A percentile compares a stretch with the other conserved stretches of the same genome.
These are phyloP conservation scores for Arthrinium puccinioides DNA, from an alignment of 2,329 filamentous ascomycete genomes.

Conservation along the genomic window DNA sequence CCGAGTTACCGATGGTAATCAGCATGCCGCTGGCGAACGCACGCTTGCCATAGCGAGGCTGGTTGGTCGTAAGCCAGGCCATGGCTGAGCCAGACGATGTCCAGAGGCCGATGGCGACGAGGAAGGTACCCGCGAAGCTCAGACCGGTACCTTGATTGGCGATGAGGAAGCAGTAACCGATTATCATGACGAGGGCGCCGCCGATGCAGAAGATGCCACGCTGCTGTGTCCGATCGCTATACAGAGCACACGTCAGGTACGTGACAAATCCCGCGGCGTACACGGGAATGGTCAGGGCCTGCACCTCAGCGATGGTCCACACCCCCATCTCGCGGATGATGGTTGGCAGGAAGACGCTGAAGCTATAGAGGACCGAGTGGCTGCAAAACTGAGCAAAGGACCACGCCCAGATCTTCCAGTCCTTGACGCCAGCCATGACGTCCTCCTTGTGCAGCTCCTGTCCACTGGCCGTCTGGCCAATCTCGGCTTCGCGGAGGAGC, in stretches of 20 bases:
- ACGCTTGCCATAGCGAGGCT: slow-evolving; percentile 58
- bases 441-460: slow-evolving; percentile 36
- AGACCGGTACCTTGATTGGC: slow-evolving; percentile 44
- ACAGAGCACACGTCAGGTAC: slow-evolving; percentile 49
- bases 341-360: slow-evolving; percentile 60
- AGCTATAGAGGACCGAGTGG: slow-evolving; percentile 62
- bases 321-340: slow-evolving; percentile 57
- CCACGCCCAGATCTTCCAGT: slow-evolving; percentile 60
- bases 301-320: slow-evolving; percentile 49
- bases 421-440: slow-evolving; percentile 45
- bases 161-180: slow-evolving; percentile 55
- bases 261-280: slow-evolving; percentile 56
- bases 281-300: slow-evolving; percentile 62
- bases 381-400: slow-evolving; percentile 52
- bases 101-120: slow-evolving; percentile 57
- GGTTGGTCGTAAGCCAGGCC: slow-evolving; percentile 44
- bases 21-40: slow-evolving; percentile 55
- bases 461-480: slow-evolving; percentile 16
- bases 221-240: slow-evolving; percentile 50
- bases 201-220: slow-evolving; percentile 48
- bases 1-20: slow-evolving; percentile 53
- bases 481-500: slow-evolving; percentile 39
- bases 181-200: slow-evolving; percentile 39
- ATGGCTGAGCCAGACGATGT: slow-evolving; percentile 25
- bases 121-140: slow-evolving; percentile 55